Evolutionary conservation across 495 filamentous ascomycete genomes (phyloP).

Genomic region (Melanomma pulvis-pyrius): DNA sequence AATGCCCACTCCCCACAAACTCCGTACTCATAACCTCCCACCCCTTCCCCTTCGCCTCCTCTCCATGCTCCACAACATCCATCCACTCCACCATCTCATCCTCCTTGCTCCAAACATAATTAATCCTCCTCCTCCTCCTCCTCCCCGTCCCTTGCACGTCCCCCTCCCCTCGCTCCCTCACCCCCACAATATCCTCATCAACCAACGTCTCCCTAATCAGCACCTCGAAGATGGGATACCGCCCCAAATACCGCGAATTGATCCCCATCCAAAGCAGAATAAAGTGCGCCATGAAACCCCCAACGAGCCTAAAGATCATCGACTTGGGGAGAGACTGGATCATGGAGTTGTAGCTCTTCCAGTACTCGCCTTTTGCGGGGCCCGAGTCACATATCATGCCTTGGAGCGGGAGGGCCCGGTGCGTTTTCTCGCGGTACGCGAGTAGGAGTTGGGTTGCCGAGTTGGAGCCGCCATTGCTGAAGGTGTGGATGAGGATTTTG

Average conservation of each 20-base stretch:
- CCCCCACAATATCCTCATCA: neutral
- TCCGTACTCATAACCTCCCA: slow-evolving; percentile 7
- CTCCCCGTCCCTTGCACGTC: neutral
- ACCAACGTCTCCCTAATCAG: slow-evolving; percentile 7
- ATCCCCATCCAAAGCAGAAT: neutral
- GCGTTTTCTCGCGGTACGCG: neutral
- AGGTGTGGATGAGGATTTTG: slow-evolving; percentile 12
- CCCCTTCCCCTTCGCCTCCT: neutral
- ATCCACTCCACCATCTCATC: slow-evolving; percentile 13
- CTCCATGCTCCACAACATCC: slow-evolving; percentile 16
- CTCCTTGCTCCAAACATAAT: slow-evolving; percentile 13
- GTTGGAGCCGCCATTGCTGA: slow-evolving; percentile 13
- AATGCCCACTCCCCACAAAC: slow-evolving; percentile 15
- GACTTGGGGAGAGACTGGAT: neutral
- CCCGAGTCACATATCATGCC: slow-evolving; percentile 12
- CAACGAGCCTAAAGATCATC: neutral
- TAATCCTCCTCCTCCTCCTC: slow-evolving; percentile 5
- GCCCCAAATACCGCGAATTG: neutral
- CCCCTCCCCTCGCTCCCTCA: neutral
- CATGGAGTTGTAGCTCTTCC: slow-evolving; percentile 8
- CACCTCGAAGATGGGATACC: slow-evolving; percentile 1
- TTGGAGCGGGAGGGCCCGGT: neutral
- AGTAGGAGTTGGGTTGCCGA: slow-evolving; percentile 8
- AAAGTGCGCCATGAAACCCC: neutral
- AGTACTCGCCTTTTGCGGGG: slow-evolving; percentile 10